Conservation (phyloP, 495 filamentous ascomycete species). For the Xylaria palmicola region DNA sequence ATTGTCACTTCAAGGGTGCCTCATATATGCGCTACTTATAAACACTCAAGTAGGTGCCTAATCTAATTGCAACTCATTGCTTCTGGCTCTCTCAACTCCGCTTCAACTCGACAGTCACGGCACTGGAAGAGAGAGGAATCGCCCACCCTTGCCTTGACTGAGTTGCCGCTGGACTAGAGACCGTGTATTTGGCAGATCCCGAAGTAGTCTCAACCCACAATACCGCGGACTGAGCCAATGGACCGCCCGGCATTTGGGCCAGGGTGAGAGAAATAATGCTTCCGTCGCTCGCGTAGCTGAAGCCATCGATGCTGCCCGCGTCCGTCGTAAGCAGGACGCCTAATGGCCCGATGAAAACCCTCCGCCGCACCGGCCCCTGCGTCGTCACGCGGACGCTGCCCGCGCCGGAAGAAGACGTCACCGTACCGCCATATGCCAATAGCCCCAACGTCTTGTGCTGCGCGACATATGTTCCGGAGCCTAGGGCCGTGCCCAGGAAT, state of each 20-base stretch:
- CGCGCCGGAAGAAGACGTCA: slow-evolving; percentile 4
- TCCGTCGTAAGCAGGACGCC: slow-evolving; percentile 40
- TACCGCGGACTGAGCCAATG: slow-evolving; percentile 24
- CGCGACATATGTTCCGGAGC: slow-evolving; percentile 44
- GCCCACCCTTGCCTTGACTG: slow-evolving; percentile 18
- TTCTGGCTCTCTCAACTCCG: background rate
- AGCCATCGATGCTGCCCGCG: slow-evolving; percentile 39
- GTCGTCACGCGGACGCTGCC: slow-evolving; percentile 31
- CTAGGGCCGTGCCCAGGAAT: slow-evolving; percentile 47
- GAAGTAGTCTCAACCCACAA: slow-evolving; percentile 23
- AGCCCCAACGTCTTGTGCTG: slow-evolving; percentile 31
- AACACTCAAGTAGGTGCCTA: no score
- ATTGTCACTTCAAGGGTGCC: no score
- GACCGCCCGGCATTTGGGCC: slow-evolving; percentile 21
- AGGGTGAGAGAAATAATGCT: slow-evolving; percentile 24
- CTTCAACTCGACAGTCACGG: slow-evolving; percentile 13
- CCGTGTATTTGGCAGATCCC: slow-evolving; percentile 13
- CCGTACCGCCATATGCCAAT: slow-evolving; percentile 42
- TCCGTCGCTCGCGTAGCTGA: slow-evolving; percentile 23
- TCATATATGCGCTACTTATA: background rate
- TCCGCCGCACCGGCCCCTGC: slow-evolving; percentile 40
- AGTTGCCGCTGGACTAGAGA: slow-evolving; percentile 9
- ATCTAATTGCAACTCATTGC: no score
- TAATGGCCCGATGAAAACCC: slow-evolving; percentile 43
- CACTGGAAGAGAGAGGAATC: slow-evolving; percentile 13